Evolutionary conservation across 352 stramenopile genomes (phyloP), one percentile per base, ranked within the genome.

Genomic region (Phytopythium montanum): DNA sequence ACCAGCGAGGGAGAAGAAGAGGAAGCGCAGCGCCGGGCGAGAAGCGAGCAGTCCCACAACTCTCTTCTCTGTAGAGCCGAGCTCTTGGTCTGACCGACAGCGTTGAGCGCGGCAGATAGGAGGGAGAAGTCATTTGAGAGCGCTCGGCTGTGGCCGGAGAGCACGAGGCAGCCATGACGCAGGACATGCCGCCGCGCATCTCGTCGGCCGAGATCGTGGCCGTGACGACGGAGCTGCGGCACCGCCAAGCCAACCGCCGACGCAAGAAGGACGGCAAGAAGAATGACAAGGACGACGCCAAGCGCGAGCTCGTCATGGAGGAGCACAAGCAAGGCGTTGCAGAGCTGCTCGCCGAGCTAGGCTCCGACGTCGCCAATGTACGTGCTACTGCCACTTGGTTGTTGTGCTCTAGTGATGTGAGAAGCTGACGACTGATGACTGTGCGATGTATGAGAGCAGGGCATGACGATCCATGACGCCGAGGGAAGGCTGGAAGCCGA

Each of bases 131-230:
- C 28, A 13, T 23, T 12, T 9, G 48, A 41, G 25, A 16, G 2
- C 21, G 29, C 18, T 13, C 23, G 7, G 16, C 36, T 42, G 58
- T 21, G 38, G 38, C 48, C 25, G 23, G 21, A 54, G 45, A 34
- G 9, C 38, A 38, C 28, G n/a, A 10, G 50, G 26, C 38, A 53
- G 54, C 28, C 2, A 73, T 73, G 66, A 68, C 66, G 25, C 59
- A 65, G 6, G 64, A 67, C 33, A 58, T 52, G 25, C 53, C 58
- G 57, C 81, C 81, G 59, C 72, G 79, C 54, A 68, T 91, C 33
- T 93, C 84, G 52, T 93, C 84, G 62, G 84, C 84, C 19, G 84
- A 93, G 67, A 93, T 93, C 60, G 84, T 93, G 59, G 84, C 84
- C 25, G 84, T 89, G 60, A 85, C 84, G 45, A 93, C 84, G 33